Conservation (phyloP, 306 rosid species). For the Vigna radiata region DNA sequence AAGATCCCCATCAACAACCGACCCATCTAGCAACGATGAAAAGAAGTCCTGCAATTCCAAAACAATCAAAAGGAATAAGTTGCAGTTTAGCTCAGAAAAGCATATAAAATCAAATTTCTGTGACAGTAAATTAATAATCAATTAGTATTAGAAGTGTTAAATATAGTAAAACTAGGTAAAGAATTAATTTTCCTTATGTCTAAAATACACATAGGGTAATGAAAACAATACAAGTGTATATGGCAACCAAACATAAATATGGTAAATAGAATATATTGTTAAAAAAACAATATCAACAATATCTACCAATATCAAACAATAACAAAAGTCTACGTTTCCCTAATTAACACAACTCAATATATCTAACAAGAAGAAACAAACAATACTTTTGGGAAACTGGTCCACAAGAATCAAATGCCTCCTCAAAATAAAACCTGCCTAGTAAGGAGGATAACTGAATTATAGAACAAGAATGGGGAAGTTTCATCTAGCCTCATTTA, state of each 20-base stretch:
- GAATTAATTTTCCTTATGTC: too few species aligned
- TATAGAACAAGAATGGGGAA: neutral
- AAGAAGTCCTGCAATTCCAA: slow-evolving; percentile 72
- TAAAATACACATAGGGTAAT: too few species aligned
- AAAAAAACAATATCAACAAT: too few species aligned
- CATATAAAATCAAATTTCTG: slow-evolving; percentile 4
- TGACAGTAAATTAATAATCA: neutral
- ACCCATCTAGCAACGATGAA: slow-evolving; percentile 69
- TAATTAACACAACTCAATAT: too few species aligned
- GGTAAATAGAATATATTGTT: too few species aligned
- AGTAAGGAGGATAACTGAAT: neutral
- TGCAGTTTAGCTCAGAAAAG: slow-evolving; percentile 13
- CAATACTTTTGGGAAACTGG: slow-evolving; percentile 1
- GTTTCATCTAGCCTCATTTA: slow-evolving; percentile 18
- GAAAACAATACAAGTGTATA: too few species aligned
- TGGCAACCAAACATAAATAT: too few species aligned
- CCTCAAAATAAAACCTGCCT: neutral
- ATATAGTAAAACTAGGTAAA: too few species aligned
- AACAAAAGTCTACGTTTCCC: too few species aligned
- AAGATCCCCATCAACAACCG: slow-evolving; percentile 86
- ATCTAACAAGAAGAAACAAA: neutral
- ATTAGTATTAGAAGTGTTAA: neutral
- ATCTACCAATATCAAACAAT: too few species aligned
- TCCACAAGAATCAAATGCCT: slow-evolving; percentile 17
- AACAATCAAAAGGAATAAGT: slow-evolving; percentile 31